These are phyloP conservation scores for Penicillium lividum DNA, from an alignment of 495 filamentous ascomycete species.

Conservation along the genomic window DNA sequence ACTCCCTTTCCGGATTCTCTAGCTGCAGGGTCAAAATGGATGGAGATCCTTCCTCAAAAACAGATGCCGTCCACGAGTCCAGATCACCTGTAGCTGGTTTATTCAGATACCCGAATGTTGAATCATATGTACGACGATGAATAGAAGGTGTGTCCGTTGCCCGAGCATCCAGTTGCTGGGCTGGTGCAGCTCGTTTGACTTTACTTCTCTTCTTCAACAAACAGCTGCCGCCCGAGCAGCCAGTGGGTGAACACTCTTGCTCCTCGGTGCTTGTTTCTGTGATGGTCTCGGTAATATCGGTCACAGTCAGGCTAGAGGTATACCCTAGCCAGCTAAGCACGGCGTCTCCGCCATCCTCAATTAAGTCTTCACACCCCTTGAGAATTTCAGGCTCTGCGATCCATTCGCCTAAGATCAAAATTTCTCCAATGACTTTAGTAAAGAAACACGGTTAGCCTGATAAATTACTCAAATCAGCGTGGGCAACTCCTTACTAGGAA, in stretches of 20 bases:
- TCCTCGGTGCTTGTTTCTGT: background rate
- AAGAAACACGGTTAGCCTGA: background rate
- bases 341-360: background rate
- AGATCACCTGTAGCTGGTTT: background rate
- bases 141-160: background rate
- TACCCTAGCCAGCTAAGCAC: background rate
- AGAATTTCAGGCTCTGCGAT: background rate
- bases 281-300: background rate
- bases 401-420: background rate
- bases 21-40: background rate
- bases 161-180: background rate
- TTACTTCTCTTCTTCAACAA: background rate
- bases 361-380: background rate
- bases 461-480: no score
- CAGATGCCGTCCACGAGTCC: background rate
- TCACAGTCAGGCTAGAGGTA: background rate
- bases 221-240: background rate
- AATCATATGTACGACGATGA: background rate
- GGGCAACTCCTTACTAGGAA: background rate
- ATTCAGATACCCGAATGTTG: background rate
- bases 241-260: background rate
- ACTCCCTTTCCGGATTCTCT: no score
- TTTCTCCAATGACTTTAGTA: background rate
- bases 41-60: background rate
- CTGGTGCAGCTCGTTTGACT: background rate